Base-by-base conservation (phyloP, 202 grass and related monocot genomes). In the Zoysia matrella region DNA sequence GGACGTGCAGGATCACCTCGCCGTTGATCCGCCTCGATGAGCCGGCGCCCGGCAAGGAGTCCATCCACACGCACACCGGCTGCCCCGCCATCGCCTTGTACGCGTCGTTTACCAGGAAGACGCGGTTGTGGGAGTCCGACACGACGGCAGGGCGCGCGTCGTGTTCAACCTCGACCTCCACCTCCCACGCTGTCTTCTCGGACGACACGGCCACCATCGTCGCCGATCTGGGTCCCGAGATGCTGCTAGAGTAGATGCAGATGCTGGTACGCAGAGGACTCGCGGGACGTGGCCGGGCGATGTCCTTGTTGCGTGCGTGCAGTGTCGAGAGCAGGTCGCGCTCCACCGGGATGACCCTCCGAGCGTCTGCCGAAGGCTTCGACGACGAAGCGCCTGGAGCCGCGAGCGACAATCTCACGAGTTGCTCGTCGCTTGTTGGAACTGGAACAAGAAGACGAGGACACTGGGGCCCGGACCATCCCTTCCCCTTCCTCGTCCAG, bases 71-170 rank as follows among this genome's bases (percentile, higher is more conserved):
- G 81, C 93, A 96, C 48, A 91, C 60, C 0, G 90, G 90, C 61
- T 93, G 93, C n/a, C 90, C 88, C 9, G 93, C 81, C 78, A 93
- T 82, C 14, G 56, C 83, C 71, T 80, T 92, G 83, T 93, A 96
- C 0, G 90, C 93, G 2, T 91, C 89, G n/a, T 96, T 96, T 0
- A 72, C 71, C 4, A 92, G 60, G 67, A 68, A 71, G 55, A 93
- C 93, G 0, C 22, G 22, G 22, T 22, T 22, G 22, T 22, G 22
- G 22, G 22, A 22, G 22, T 22, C 22, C 22, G 22, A 22, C 22
- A 22, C 22, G 22, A 22, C 22, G 22, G 22, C 22, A 22, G 22
- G 22, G 22, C 22, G 22, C 22, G 22, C 22, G 22, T 22, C 22
- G 22, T 22, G 22, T 22, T 22, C 22, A 22, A 22, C 22, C 22